Conservation (phyloP, 495 filamentous ascomycete species). For the Penicilliopsis zonata region DNA sequence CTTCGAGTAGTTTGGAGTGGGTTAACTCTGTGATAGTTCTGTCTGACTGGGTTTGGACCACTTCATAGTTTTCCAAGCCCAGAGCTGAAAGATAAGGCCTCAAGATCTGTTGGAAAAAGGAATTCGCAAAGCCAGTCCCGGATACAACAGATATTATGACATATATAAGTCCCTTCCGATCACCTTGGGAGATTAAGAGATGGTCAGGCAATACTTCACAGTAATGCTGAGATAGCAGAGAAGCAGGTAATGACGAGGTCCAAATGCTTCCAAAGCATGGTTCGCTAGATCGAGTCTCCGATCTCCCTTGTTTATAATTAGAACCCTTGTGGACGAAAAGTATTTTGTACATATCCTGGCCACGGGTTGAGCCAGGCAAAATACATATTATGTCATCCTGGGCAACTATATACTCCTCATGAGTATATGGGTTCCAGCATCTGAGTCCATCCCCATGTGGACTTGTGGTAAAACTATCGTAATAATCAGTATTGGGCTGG, state of each 20-base stretch:
- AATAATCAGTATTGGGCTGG: constrained; percentile 6
- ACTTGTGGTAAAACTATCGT: no score
- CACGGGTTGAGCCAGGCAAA: constrained; percentile 3
- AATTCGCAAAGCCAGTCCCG: constrained; percentile 48
- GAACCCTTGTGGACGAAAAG: constrained; percentile 13
- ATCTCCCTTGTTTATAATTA: not conserved
- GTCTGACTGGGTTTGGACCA: constrained; percentile 45
- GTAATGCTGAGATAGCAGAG: constrained; percentile 9
- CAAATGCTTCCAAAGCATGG: constrained; percentile 8
- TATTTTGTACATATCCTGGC: constrained; percentile 7
- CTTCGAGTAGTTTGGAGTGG: constrained; percentile 27
- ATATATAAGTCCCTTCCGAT: constrained; percentile 30
- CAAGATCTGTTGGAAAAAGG: constrained; percentile 45
- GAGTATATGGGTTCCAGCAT: constrained; percentile 6
- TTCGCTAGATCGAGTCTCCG: not conserved
- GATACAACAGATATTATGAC: constrained; percentile 65
- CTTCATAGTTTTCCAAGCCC: constrained; percentile 26
- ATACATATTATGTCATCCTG: constrained; percentile 19
- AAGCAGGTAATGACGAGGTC: constrained; percentile 7
- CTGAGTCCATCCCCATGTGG: constrained; percentile 5
- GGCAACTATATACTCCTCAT: constrained; percentile 10
- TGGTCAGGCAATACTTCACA: constrained; percentile 13
- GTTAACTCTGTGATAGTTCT: constrained; percentile 52
- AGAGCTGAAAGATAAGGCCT: constrained; percentile 41
- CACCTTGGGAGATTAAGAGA: constrained; percentile 4